phyloP scores from a whole-genome alignment of 768 basidiomycete genomes.

The Boletus subcaerulescens region DNA sequence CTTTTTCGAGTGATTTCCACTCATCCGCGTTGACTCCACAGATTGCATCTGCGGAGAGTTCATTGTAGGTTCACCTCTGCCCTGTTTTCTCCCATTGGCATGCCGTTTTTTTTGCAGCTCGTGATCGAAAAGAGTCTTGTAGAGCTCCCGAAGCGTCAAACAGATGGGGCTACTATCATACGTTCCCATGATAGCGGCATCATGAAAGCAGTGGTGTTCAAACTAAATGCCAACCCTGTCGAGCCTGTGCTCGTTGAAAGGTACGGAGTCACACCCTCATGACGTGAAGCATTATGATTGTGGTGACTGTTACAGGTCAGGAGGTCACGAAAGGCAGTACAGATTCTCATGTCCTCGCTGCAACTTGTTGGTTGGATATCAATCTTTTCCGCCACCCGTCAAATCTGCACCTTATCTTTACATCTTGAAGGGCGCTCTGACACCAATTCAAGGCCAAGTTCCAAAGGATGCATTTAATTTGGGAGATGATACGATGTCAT shows the following conservation, averaged over 20 bases:
- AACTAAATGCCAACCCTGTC: constrained; percentile 70
- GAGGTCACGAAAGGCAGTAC: constrained; percentile 74
- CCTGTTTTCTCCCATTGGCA: background rate
- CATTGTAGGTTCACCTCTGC: constrained; percentile 52
- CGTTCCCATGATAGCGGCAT: constrained; percentile 63
- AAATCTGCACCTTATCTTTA: constrained; percentile 80
- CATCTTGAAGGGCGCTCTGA: constrained; percentile 76
- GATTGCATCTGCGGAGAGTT: constrained; percentile 90
- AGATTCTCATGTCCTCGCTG: constrained; percentile 57
- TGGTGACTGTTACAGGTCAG: constrained; percentile 39
- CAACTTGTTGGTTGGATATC: constrained; percentile 58
- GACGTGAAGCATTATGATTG: constrained; percentile 18
- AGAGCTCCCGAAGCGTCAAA: constrained; percentile 65
- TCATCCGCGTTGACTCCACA: constrained; percentile 31
- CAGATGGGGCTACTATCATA: constrained; percentile 79
- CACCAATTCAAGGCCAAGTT: constrained; percentile 85
- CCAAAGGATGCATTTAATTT: constrained; percentile 81
- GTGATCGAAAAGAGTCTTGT: constrained; percentile 76
- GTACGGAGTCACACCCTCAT: constrained; percentile 39
- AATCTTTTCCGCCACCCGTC: constrained; percentile 69
- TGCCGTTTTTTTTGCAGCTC: constrained; percentile 45
- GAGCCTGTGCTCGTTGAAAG: constrained; percentile 78
- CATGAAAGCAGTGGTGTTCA: constrained; percentile 72
- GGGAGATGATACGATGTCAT: constrained; percentile 22
- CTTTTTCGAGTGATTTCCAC: constrained; percentile 2